Percentiles rank a stretch among this genome's conserved stretches.
Conservation (phyloP, 805 yeast species). For the Saccharomycopsis sp. region DNA sequence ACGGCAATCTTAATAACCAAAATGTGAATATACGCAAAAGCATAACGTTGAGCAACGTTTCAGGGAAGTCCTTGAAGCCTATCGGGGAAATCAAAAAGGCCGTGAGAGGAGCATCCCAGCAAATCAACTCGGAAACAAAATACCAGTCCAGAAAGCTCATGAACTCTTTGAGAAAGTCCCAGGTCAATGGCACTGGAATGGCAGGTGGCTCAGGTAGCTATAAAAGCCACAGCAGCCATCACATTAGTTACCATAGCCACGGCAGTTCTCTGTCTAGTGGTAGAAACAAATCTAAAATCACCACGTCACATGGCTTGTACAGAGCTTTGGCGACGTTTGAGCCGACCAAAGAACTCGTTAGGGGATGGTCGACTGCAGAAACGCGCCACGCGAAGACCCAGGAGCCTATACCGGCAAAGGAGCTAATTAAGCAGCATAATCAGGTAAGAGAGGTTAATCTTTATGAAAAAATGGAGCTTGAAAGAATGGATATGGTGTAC, state of each 20-base stretch:
- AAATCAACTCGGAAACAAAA: neutral
- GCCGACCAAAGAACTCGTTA: slow-evolving; percentile 18
- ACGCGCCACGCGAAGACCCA: neutral
- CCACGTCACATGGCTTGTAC: slow-evolving; percentile 12
- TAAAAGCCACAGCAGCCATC: neutral
- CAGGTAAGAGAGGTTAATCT: slow-evolving; percentile 13
- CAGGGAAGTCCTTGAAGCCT: slow-evolving; percentile 2
- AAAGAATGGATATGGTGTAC: slow-evolving; percentile 12
- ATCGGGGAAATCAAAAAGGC: slow-evolving; percentile 4
- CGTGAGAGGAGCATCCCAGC: neutral
- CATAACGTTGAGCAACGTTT: neutral
- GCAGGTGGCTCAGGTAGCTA: neutral
- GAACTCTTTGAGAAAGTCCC: neutral
- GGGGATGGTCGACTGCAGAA: neutral
- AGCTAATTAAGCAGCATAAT: neutral
- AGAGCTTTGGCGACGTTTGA: slow-evolving; percentile 13
- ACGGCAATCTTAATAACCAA: neutral
- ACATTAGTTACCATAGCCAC: neutral
- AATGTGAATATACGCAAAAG: slow-evolving; percentile 1
- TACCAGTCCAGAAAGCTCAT: neutral
- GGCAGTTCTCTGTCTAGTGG: neutral
- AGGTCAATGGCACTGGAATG: neutral
- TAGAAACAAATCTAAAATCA: slow-evolving; percentile 6
- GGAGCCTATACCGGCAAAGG: neutral
- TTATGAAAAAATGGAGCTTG: slow-evolving; percentile 15